These are phyloP conservation scores for Pulveroboletus sp. DNA, from an alignment of 768 basidiomycete genomes.

Conservation along the genomic window DNA sequence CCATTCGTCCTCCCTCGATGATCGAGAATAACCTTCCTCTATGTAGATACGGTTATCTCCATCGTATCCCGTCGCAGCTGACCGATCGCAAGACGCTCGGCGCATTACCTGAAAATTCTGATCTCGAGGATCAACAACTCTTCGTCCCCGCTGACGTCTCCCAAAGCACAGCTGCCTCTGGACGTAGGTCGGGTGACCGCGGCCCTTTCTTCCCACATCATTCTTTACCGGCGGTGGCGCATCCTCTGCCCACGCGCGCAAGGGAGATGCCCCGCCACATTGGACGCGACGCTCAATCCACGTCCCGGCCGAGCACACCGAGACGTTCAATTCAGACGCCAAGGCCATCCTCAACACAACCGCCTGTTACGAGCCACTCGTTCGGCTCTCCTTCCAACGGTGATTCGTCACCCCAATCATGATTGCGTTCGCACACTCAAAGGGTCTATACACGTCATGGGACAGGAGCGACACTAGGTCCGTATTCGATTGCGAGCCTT, in stretches of 20 bases:
- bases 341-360: slow-evolving; percentile 27
- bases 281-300: slow-evolving; percentile 18
- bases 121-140: slow-evolving; percentile 59
- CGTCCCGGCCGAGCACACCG: slow-evolving; percentile 26
- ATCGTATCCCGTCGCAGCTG: slow-evolving; percentile 84
- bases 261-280: slow-evolving; percentile 17
- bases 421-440: slow-evolving; percentile 36
- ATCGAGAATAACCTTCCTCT: slow-evolving; percentile 4
- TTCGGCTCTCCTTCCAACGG: slow-evolving; percentile 44
- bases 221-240: slow-evolving; percentile 19
- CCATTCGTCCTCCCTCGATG: not conserved
- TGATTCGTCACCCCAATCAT: slow-evolving; percentile 42
- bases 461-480: slow-evolving; percentile 24
- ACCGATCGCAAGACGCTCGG: slow-evolving; percentile 54
- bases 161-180: not conserved
- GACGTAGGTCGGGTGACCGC: slow-evolving; percentile 5
- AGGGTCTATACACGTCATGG: slow-evolving; percentile 31
- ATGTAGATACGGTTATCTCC: slow-evolving; percentile 80
- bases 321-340: slow-evolving; percentile 26
- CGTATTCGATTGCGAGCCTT: slow-evolving; percentile 20
- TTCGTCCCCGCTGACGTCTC: slow-evolving; percentile 69
- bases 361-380: slow-evolving; percentile 30
- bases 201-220: slow-evolving; percentile 8
- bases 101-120: slow-evolving; percentile 48
- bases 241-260: slow-evolving; percentile 28